These are phyloP conservation scores for Phialophora tarda DNA, from an alignment of 2,329 filamentous ascomycete species.

Conservation along the genomic window DNA sequence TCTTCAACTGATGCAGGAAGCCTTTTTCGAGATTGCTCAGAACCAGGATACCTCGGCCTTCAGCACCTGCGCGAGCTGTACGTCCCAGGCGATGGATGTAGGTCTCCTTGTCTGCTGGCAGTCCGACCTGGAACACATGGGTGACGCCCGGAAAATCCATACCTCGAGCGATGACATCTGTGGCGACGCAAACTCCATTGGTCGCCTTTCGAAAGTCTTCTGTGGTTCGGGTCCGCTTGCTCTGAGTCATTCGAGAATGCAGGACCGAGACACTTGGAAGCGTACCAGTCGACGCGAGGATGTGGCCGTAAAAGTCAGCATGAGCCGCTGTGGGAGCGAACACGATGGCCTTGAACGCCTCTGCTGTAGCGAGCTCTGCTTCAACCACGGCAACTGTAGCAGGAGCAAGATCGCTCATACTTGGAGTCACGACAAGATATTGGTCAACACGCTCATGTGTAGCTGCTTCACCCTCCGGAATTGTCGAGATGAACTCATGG, in stretches of 20 bases:
- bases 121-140: constrained; percentile 76
- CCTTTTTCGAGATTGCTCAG: constrained; percentile 57
- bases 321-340: constrained; percentile 78
- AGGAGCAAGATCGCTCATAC: constrained; percentile 72
- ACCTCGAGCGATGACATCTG: constrained; percentile 79
- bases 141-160: constrained; percentile 84
- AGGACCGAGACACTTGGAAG: constrained; percentile 61
- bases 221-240: constrained; percentile 70
- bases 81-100: constrained; percentile 80
- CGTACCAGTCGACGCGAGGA: constrained; percentile 56
- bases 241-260: constrained; percentile 79
- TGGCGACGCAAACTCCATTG: constrained; percentile 73
- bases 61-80: constrained; percentile 66
- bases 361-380: constrained; percentile 45
- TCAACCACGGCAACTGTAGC: constrained; percentile 21
- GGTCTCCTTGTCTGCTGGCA: constrained; percentile 68
- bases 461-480: constrained; percentile 76
- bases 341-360: constrained; percentile 83
- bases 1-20: constrained; percentile 50
- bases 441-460: constrained; percentile 87
- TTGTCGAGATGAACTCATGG: constrained; percentile 91
- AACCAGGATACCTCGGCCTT: constrained; percentile 61
- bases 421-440: constrained; percentile 68
- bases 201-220: constrained; percentile 70
- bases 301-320: constrained; percentile 49